Conservation (phyloP, 169 alveolate genomes). For the Plasmodium sp. region DNA sequence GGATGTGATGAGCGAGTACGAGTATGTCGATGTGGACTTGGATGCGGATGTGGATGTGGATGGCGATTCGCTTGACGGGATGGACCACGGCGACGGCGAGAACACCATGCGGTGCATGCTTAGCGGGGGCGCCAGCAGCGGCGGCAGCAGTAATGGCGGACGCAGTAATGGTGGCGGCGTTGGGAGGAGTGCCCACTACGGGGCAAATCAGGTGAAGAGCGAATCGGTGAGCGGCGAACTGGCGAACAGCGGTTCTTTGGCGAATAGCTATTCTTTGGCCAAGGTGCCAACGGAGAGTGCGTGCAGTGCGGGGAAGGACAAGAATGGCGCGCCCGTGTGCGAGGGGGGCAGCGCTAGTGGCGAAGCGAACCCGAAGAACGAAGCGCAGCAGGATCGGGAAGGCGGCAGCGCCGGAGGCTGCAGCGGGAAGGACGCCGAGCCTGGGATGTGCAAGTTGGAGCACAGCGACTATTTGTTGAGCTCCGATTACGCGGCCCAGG, state of each 20-base stretch:
- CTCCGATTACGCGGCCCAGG: neutral
- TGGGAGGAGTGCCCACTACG: neutral
- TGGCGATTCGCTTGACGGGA: neutral
- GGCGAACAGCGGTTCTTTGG: neutral
- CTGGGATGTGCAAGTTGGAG: conserved; percentile 5
- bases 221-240: neutral
- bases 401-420: neutral
- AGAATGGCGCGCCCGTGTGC: neutral
- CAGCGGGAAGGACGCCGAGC: neutral
- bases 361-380: neutral
- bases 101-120: neutral
- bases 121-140: neutral
- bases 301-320: neutral
- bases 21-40: neutral
- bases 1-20: conserved; percentile 25
- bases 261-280: neutral
- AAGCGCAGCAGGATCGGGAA: neutral
- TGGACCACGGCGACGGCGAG: neutral
- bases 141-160: neutral
- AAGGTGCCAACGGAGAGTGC: neutral
- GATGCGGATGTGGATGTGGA: neutral
- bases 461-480: neutral
- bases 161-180: neutral
- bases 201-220: neutral
- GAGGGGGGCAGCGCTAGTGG: no score